phyloP scores from a whole-genome alignment of 257 asterid genomes.

The Oldenlandia corymbosa region DNA sequence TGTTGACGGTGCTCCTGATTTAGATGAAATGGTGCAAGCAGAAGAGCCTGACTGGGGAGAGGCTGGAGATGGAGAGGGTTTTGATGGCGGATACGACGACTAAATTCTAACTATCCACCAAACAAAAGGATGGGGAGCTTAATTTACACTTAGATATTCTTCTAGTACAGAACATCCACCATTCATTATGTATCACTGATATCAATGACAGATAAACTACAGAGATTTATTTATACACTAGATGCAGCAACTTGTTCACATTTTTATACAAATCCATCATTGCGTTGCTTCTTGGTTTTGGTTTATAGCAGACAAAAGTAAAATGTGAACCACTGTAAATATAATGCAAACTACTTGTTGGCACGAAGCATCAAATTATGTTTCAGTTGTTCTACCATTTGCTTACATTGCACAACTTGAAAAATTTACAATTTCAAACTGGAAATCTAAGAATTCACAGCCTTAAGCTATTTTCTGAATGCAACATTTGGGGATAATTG shows the following conservation, averaged over 20 bases:
- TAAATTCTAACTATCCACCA: constrained; percentile 5
- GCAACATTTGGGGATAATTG: neutral
- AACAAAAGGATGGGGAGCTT: neutral
- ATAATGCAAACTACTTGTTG: neutral
- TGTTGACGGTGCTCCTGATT: constrained; percentile 14
- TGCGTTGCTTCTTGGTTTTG: neutral
- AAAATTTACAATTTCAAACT: neutral
- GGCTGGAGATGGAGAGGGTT: constrained; percentile 45
- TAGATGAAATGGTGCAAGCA: constrained; percentile 29
- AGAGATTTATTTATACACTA: too few relatives aligned
- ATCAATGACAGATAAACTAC: neutral
- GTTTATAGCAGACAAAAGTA: neutral
- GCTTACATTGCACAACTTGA: neutral
- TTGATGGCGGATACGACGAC: constrained; percentile 49
- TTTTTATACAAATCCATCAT: too few relatives aligned
- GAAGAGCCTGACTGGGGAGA: constrained; percentile 50
- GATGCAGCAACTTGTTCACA: too few relatives aligned
- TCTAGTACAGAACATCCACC: too few relatives aligned
- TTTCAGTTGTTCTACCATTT: neutral
- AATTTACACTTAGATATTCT: neutral
- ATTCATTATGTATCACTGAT: neutral
- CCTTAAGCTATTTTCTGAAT: neutral
- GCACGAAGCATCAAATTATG: neutral
- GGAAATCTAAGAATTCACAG: neutral
- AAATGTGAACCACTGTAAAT: too few relatives aligned